phyloP scores from a whole-genome alignment of 78 protist species.

The Planoprotostelium fungivorum region DNA sequence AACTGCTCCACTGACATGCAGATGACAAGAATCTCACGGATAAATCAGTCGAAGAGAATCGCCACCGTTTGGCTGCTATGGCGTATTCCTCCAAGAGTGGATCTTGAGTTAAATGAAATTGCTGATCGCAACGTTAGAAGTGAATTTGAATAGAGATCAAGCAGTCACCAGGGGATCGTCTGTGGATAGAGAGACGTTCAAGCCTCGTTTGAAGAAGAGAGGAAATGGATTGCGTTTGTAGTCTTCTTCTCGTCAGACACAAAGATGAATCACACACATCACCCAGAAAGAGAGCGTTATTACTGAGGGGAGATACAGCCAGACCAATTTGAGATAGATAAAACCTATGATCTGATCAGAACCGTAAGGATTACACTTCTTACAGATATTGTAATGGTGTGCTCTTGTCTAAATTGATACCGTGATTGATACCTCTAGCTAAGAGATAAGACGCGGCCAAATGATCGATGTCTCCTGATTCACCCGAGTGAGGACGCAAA shows the following conservation, averaged over 20 bases:
- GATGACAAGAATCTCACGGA: slow-evolving; percentile 35
- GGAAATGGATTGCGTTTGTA: slow-evolving; percentile 77
- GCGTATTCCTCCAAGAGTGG: slow-evolving; percentile 86
- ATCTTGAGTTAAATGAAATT: slow-evolving; percentile 86
- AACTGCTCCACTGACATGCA: background rate
- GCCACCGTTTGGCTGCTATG: slow-evolving; percentile 20
- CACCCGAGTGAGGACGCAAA: slow-evolving; percentile 88
- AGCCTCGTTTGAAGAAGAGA: slow-evolving; percentile 65
- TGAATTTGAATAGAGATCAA: too few species aligned
- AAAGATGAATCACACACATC: background rate
- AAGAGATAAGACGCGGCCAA: slow-evolving; percentile 54
- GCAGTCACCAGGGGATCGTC: slow-evolving; percentile 83
- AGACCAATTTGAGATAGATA: slow-evolving; percentile 75
- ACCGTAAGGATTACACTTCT: slow-evolving; percentile 1
- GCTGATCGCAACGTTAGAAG: slow-evolving; percentile 7
- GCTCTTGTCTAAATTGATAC: slow-evolving; percentile 70
- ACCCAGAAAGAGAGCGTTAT: background rate
- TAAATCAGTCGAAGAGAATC: slow-evolving; percentile 73
- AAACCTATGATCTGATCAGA: slow-evolving; percentile 12
- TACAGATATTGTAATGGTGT: slow-evolving; percentile 85
- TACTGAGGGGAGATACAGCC: slow-evolving; percentile 83
- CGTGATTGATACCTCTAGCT: slow-evolving; percentile 81
- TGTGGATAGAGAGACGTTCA: slow-evolving; percentile 82
- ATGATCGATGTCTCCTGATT: slow-evolving; percentile 69
- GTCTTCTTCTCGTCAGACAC: background rate